Evolutionary conservation across 257 asterid species (phyloP), one percentile per base, ranked within the genome.

Genomic region (Buddleja alternifolia): DNA sequence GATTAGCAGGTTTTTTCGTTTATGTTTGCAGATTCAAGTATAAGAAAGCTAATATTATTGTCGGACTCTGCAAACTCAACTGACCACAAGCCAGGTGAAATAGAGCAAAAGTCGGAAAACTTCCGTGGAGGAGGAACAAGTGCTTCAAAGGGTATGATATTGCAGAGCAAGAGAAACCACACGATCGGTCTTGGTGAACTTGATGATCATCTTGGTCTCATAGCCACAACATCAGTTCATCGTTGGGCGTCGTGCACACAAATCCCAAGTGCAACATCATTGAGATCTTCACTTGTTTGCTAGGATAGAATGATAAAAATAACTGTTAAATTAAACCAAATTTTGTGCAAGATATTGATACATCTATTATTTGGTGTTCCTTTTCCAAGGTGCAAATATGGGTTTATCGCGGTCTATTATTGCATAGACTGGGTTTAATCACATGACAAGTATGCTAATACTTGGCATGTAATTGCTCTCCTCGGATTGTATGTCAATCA

Each of bases 211-310:
- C 75, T 83, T 21, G 82, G 76, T 63, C 70, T 74, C 40, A 42
- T 74, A 20, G 73, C 83, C 2, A 69, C 78, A 2, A 82, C 82
- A 55, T 76, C 91, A 19, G 85, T 85, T 7, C 81, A 76, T 66
- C 86, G 86, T 21, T 83, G 91, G 91, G 83, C 85, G 4, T 85
- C 91, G 9, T 83, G 86, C 77, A 82, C 88, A 1, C 73, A 73
- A 42, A 72, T 85, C 51, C 76, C 90, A 1, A 78, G 77, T 32
- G 80, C 86, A 0, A 19, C 82, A 0, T 71, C 86, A 0, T 63
- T 82, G 52, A 80, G 79, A 66, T 76, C 88, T 39, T 85, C 86
- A 16, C 83, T 85, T 12, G 88, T 85, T 11, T 85, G 83, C 77
- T 85, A 78, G 8, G n/a, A 47, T 55, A 59, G 14, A 25, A 23